Evolutionary conservation across 345 rosid species (phyloP).

Genomic region (Bruguiera parviflora): DNA sequence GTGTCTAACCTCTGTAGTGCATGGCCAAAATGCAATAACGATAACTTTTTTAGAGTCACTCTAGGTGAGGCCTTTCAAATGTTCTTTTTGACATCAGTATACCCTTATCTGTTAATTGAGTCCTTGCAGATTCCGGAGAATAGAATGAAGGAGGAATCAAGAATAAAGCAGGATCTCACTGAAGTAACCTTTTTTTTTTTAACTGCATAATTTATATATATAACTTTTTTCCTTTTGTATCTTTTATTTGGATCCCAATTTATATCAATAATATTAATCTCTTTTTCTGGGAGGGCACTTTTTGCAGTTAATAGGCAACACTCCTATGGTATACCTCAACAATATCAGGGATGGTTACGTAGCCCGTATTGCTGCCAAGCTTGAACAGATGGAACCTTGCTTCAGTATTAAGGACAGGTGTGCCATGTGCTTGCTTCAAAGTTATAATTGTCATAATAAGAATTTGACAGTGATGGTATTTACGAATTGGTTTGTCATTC

Average conservation of each 20-base stretch:
- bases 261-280: background rate
- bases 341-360: constrained; percentile 67
- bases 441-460: no score
- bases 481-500: no score
- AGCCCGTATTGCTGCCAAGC: constrained; percentile 78
- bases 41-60: no score
- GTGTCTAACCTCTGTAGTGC: no score
- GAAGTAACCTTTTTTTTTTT: constrained; percentile 3
- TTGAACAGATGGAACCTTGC: constrained; percentile 76
- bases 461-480: no score
- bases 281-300: no score
- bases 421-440: no score
- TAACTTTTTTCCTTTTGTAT: background rate
- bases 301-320: constrained; percentile 68
- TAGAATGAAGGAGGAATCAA: constrained; percentile 10
- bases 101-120: background rate
- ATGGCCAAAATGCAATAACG: no score
- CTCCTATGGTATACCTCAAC: constrained; percentile 82
- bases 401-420: constrained; percentile 77
- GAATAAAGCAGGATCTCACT: constrained; percentile 18
- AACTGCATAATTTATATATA: background rate
- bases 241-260: background rate
- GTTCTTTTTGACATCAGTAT: no score
- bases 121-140: constrained; percentile 9
- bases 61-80: no score